phyloP scores from a whole-genome alignment of 495 filamentous ascomycete genomes.

The Penicillium nucicola region DNA sequence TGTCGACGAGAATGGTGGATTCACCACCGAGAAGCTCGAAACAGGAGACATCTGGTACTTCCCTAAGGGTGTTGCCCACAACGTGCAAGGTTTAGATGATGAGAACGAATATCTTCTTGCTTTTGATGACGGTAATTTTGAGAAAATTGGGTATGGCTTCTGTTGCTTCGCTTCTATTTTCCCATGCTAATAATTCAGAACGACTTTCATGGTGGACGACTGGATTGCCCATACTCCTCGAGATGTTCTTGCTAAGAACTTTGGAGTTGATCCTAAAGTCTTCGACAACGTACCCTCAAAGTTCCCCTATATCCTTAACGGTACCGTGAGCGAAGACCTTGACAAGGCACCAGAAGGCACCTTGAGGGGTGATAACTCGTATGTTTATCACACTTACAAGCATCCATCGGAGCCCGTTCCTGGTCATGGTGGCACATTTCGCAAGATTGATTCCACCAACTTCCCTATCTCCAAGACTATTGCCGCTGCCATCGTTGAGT shows the following conservation, averaged over 20 bases:
- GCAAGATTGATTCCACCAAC: conserved; percentile 59
- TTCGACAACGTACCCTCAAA: conserved; percentile 55
- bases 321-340: conserved; percentile 45
- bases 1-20: conserved; percentile 57
- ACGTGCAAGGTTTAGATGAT: conserved; percentile 54
- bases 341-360: conserved; percentile 46
- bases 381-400: conserved; percentile 52
- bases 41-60: conserved; percentile 68
- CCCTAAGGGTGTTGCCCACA: conserved; percentile 61
- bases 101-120: conserved; percentile 65
- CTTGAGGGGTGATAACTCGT: conserved; percentile 53
- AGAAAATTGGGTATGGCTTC: conserved; percentile 31
- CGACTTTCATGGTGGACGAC: conserved; percentile 62
- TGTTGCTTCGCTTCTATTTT: not conserved
- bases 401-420: conserved; percentile 51
- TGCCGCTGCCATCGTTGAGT: conserved; percentile 56
- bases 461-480: conserved; percentile 60
- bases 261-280: conserved; percentile 52
- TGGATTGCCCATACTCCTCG: conserved; percentile 63
- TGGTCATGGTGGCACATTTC: conserved; percentile 55
- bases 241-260: conserved; percentile 62
- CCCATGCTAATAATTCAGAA: conserved; percentile 28
- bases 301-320: conserved; percentile 60
- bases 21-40: conserved; percentile 51
- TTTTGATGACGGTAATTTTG: conserved; percentile 60